Evolutionary conservation across 108 stramenopile species (phyloP).

Genomic region (Phaeodactylum tricornutum): DNA sequence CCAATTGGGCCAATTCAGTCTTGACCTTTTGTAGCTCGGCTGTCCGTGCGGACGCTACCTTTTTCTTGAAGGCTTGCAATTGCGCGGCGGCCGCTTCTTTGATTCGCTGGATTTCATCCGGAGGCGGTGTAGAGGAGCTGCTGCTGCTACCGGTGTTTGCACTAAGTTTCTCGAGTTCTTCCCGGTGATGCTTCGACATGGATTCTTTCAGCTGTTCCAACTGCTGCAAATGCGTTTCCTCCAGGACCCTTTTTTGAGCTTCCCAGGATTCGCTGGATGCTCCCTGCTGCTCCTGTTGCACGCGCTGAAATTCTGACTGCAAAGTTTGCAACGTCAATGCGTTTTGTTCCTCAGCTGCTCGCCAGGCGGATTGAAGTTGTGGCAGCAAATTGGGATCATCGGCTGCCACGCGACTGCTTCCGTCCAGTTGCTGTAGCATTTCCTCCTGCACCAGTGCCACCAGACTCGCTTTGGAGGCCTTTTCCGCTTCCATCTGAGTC

Average conservation of each 20-base stretch:
- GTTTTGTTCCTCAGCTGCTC: constrained; percentile 43
- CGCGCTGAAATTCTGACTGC: constrained; percentile 44
- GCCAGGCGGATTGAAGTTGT: constrained; percentile 51
- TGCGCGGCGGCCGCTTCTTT: constrained; percentile 36
- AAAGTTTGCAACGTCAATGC: constrained; percentile 39
- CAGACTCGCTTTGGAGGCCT: constrained; percentile 42
- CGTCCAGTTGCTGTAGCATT: constrained; percentile 37
- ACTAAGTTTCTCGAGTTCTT: not conserved
- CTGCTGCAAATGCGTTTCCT: constrained; percentile 21
- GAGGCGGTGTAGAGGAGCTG: no score
- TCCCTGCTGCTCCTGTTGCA: constrained; percentile 2
- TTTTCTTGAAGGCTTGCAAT: constrained; percentile 37
- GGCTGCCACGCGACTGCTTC: constrained; percentile 14
- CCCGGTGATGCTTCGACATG: not conserved
- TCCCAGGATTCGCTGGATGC: constrained; percentile 6
- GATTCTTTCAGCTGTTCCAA: constrained; percentile 9
- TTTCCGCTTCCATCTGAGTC: constrained; percentile 39
- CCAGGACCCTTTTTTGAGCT: constrained; percentile 10
- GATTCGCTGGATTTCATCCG: constrained; percentile 23
- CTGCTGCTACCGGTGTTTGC: not conserved
- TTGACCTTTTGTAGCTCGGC: constrained; percentile 27
- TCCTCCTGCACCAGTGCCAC: constrained; percentile 41
- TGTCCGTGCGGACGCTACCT: constrained; percentile 34
- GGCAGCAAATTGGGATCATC: constrained; percentile 27
- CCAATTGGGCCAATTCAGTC: constrained; percentile 8